These are phyloP conservation scores for Massospora cicadina DNA, from an alignment of 371 early-diverging fungal genomes.

Conservation along the genomic window DNA sequence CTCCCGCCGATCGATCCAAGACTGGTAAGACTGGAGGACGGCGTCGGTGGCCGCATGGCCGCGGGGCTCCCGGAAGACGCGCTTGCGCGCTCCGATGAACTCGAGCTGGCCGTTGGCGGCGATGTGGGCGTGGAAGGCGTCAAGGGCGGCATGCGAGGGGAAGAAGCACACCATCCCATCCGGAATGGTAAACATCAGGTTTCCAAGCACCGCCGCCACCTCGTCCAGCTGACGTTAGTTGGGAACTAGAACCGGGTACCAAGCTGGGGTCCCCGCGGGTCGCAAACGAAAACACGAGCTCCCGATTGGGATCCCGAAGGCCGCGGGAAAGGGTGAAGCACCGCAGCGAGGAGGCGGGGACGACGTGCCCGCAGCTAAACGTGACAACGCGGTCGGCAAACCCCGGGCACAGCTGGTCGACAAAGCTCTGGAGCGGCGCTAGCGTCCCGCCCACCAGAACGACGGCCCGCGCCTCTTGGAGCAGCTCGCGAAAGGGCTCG, in stretches of 20 bases:
- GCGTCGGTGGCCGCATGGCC: constrained; percentile 34
- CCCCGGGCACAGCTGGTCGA: constrained; percentile 28
- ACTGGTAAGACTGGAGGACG: constrained; percentile 35
- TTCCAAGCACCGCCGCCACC: constrained; percentile 45
- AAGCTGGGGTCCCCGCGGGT: constrained; percentile 26
- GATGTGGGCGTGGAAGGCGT: constrained; percentile 9
- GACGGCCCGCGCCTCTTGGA: constrained; percentile 61
- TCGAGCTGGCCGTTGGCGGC: constrained; percentile 10
- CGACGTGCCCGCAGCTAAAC: constrained; percentile 58
- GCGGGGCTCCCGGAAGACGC: constrained; percentile 47
- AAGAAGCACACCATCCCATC: constrained; percentile 91
- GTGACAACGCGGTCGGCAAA: not conserved
- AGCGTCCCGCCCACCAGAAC: constrained; percentile 94
- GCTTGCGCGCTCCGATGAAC: constrained; percentile 11
- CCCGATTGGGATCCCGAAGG: constrained; percentile 26
- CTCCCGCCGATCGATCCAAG: constrained; percentile 20
- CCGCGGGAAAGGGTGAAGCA: constrained; percentile 41
- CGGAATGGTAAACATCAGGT: constrained; percentile 65
- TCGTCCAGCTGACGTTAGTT: constrained; percentile 32
- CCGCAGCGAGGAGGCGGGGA: constrained; percentile 43
- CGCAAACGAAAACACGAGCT: constrained; percentile 52
- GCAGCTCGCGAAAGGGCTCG: constrained; percentile 57
- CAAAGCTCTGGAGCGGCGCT: constrained; percentile 55
- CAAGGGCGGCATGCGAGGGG: not conserved
- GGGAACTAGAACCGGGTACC: not conserved